phyloP scores from a whole-genome alignment of 2,329 filamentous ascomycete genomes.

The Pseudogymnoascus sp. region DNA sequence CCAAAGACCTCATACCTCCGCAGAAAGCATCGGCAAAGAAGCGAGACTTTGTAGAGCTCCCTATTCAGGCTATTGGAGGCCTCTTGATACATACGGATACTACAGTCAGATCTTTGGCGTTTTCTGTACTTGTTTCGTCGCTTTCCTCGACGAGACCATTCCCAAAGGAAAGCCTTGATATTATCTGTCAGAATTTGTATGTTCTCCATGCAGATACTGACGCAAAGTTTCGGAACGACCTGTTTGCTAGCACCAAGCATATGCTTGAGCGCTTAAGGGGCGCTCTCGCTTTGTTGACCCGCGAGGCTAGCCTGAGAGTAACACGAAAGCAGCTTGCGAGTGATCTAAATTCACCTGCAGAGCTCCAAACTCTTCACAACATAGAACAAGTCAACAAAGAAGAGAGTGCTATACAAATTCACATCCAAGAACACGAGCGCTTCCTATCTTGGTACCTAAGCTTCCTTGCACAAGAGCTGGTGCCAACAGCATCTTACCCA shows the following conservation, averaged over 20 bases:
- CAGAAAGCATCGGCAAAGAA: constrained; percentile 30
- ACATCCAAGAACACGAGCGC: constrained; percentile 42
- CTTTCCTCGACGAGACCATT: constrained; percentile 68
- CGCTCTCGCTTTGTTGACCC: constrained; percentile 49
- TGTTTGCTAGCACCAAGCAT: constrained; percentile 64
- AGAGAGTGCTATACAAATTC: constrained; percentile 17
- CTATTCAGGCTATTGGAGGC: constrained; percentile 39
- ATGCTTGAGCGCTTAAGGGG: constrained; percentile 69
- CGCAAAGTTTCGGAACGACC: constrained; percentile 75
- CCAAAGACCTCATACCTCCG: constrained; percentile 25
- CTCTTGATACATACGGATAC: constrained; percentile 50
- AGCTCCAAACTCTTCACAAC: neutral
- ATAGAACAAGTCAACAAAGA: constrained; percentile 1
- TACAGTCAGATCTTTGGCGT: constrained; percentile 66
- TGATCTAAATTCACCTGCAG: constrained; percentile 23
- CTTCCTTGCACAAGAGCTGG: constrained; percentile 67
- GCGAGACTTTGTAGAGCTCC: constrained; percentile 28
- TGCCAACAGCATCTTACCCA: constrained; percentile 79
- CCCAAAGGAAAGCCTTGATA: constrained; percentile 49
- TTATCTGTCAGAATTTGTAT: constrained; percentile 57
- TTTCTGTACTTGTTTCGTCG: constrained; percentile 72
- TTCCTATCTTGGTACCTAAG: constrained; percentile 69
- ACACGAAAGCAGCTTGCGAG: constrained; percentile 11
- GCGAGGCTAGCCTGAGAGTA: constrained; percentile 21
- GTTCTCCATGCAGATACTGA: constrained; percentile 77